phyloP scores from a whole-genome alignment of 1,139 yeast species.

The Magnusiomyces fungicola region DNA sequence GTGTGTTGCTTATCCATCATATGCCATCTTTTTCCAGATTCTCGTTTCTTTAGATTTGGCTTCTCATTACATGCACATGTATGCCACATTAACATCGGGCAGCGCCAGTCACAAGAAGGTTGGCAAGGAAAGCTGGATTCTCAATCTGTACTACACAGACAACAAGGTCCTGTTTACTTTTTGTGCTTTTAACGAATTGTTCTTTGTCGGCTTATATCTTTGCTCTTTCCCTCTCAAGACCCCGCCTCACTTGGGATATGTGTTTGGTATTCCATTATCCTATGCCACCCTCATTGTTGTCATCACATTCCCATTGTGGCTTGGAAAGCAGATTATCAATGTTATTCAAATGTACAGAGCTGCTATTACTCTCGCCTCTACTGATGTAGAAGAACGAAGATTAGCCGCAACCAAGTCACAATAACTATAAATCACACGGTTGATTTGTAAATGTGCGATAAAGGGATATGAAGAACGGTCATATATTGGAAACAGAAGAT shows the following conservation, averaged over 20 bases:
- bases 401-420: conserved; percentile 24
- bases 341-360: conserved; percentile 85
- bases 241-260: conserved; percentile 36
- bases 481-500: no score
- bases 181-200: conserved; percentile 88
- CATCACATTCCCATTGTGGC: conserved; percentile 77
- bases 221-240: conserved; percentile 51
- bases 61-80: conserved; percentile 98
- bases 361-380: conserved; percentile 66
- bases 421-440: no score
- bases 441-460: no score
- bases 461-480: no score
- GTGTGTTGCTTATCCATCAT: conserved; percentile 67
- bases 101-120: conserved; percentile 80
- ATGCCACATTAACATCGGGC: conserved; percentile 80
- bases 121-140: conserved; percentile 61
- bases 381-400: conserved; percentile 57
- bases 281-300: conserved; percentile 60
- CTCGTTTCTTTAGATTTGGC: conserved; percentile 85
- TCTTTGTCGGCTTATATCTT: conserved; percentile 83
- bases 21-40: conserved; percentile 69
- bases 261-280: conserved; percentile 43
- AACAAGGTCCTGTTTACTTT: conserved; percentile 75
- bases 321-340: conserved; percentile 85
- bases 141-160: conserved; percentile 82